Evolutionary conservation across 345 rosid species (phyloP).

Genomic region (Melaleuca quinquenervia): DNA sequence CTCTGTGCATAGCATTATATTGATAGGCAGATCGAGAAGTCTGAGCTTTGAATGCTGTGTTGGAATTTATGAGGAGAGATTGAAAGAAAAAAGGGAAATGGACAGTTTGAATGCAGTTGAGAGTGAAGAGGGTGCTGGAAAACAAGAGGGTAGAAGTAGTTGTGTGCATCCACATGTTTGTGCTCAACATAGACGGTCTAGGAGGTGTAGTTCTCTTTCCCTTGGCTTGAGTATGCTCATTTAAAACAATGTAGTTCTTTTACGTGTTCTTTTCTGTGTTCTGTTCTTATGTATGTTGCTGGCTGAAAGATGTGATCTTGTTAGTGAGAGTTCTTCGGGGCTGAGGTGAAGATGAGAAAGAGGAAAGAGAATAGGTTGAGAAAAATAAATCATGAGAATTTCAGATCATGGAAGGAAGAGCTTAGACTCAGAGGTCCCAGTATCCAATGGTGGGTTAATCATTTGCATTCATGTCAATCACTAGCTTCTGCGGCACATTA

Average conservation of each 20-base stretch:
- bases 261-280: background rate
- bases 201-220: conserved; percentile 34
- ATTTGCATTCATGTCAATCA: background rate
- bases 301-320: background rate
- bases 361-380: background rate
- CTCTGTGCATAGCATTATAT: background rate
- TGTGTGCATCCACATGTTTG: conserved; percentile 8
- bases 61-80: background rate
- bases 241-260: background rate
- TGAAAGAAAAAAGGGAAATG: conserved; percentile 18
- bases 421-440: background rate
- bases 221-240: background rate
- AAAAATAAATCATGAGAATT: background rate
- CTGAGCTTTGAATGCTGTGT: conserved; percentile 9
- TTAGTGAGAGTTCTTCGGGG: background rate
- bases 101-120: conserved; percentile 18
- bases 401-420: background rate
- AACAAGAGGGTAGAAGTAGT: conserved; percentile 18
- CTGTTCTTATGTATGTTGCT: background rate
- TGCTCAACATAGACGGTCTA: conserved; percentile 65
- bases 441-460: background rate
- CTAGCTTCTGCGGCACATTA: background rate
- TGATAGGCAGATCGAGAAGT: background rate
- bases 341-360: background rate
- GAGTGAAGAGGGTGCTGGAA: conserved; percentile 9